Evolutionary conservation across 495 filamentous ascomycete genomes (phyloP).

Genomic region (Massariosphaeria phaeospora): DNA sequence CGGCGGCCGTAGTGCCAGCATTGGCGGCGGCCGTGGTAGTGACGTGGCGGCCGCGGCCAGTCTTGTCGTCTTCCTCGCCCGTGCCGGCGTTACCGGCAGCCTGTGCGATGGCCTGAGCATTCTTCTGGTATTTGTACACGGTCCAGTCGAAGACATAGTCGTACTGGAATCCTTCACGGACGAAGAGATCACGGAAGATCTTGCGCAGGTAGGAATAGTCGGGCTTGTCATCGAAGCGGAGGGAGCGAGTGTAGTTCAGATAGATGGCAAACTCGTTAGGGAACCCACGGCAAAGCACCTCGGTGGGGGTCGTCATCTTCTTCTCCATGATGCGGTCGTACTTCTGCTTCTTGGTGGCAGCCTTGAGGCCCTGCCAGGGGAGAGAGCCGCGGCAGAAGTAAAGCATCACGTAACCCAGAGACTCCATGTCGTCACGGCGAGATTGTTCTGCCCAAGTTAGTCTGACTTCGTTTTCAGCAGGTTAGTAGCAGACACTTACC

Average conservation of each 20-base stretch:
- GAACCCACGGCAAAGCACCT: constrained; percentile 98
- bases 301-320: constrained; percentile 99
- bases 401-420: constrained; percentile 98
- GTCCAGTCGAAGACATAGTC: constrained; percentile 99
- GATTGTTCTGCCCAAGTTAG: constrained; percentile 73
- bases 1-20: constrained; percentile 55
- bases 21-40: constrained; percentile 51
- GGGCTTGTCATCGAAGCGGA: constrained; percentile 99
- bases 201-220: constrained; percentile 99
- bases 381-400: constrained; percentile 99
- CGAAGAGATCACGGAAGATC: constrained; percentile 99
- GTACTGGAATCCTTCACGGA: constrained; percentile 99
- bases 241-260: constrained; percentile 96
- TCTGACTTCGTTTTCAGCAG: background rate
- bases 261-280: constrained; percentile 99
- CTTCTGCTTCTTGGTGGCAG: constrained; percentile 99
- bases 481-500: constrained; percentile 48
- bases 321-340: constrained; percentile 99
- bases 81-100: constrained; percentile 59
- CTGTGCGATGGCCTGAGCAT: constrained; percentile 83
- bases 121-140: constrained; percentile 99
- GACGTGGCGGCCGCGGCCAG: constrained; percentile 50
- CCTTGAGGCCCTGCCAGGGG: constrained; percentile 98
- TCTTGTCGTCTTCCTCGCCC: constrained; percentile 72
- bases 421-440: constrained; percentile 99